Base-by-base conservation (phyloP, 2,329 filamentous ascomycete genomes). In the Penicillium sp. region DNA sequence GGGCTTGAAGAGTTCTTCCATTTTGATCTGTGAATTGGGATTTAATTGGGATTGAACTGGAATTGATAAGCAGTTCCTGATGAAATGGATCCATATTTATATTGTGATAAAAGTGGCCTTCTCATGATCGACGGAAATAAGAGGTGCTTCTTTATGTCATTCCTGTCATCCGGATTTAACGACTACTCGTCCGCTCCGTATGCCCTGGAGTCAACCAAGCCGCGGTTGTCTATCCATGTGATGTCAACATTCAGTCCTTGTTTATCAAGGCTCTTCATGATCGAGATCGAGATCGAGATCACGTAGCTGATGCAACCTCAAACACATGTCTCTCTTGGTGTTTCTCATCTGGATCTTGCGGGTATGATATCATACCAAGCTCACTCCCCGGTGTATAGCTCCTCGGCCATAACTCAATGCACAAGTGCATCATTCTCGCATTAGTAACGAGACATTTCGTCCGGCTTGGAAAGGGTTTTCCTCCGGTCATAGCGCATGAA, bases 1-100 rank as follows among this genome's bases (percentile, higher is more conserved):
- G 16, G 74, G 73, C 14, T 28, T 42, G 55, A 71, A 72, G 39
- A 71, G 4, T 11, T 60, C 38, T 2, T 59, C 33, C 66, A 69
- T 69, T 55, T 16, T 64, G 43, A 40, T 44, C 1, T 30, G 8
- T 44, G 16, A 18, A 24, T 47, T 8, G 27, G 11, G 16, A 39
- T 35, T 48, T 9, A 9, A 36, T 36, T 18, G 33, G 10, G 27
- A 30, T 20, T 4, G 33, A 20, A 9, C 11, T 10, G 33, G 11
- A 9, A 38, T 20, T 20, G 35, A 11, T 38, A 16, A 13, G 6
- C 6, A 13, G 4, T 38, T 9, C n/a, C 33, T 9, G 18, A 38
- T 20, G 35, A 10, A 11, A 11, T 4, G 16, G 10, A 2, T 47
- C 22, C 13, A 5, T 27, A 41, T 27, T 41, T 41, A 41, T 27